Evolutionary conservation across 495 filamentous ascomycete genomes (phyloP).

Genomic region (Immersiella caudata): DNA sequence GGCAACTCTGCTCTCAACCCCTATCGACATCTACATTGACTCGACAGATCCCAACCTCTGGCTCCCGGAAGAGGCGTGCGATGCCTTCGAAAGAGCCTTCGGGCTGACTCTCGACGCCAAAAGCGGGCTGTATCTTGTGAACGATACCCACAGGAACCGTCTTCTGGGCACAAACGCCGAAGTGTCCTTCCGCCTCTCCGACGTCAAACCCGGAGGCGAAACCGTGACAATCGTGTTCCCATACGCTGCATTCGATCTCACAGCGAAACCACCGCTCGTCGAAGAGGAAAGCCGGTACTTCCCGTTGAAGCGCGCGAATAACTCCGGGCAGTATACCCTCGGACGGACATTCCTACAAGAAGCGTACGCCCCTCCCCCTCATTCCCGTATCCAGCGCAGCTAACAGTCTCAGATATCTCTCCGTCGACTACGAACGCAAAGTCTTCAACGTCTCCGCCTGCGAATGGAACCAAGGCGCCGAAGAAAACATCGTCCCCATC

Average conservation of each 20-base stretch:
- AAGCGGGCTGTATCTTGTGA: constrained; percentile 54
- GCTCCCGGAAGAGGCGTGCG: constrained; percentile 56
- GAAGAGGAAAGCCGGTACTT: constrained; percentile 50
- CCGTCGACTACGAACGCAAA: constrained; percentile 50
- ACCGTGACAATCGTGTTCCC: constrained; percentile 55
- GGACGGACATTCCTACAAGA: constrained; percentile 62
- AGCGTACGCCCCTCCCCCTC: constrained; percentile 34
- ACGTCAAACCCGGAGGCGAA: constrained; percentile 41
- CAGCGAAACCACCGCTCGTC: constrained; percentile 45
- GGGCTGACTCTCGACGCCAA: constrained; percentile 50
- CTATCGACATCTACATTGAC: constrained; percentile 53
- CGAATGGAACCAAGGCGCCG: constrained; percentile 39
- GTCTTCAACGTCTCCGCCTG: constrained; percentile 52
- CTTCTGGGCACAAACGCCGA: constrained; percentile 52
- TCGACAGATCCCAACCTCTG: constrained; percentile 58
- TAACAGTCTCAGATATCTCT: constrained; percentile 41
- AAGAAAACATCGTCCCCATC: constrained; percentile 41
- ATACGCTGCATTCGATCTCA: constrained; percentile 57
- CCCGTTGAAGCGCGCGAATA: constrained; percentile 52
- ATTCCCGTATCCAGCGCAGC: background rate
- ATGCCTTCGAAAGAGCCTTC: constrained; percentile 57
- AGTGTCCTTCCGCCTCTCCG: constrained; percentile 56
- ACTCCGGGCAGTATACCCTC: constrained; percentile 57
- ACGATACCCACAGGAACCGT: constrained; percentile 44
- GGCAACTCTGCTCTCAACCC: constrained; percentile 36